Evolutionary conservation across 805 yeast species (phyloP).

Genomic region (Candida fluviatilis): DNA sequence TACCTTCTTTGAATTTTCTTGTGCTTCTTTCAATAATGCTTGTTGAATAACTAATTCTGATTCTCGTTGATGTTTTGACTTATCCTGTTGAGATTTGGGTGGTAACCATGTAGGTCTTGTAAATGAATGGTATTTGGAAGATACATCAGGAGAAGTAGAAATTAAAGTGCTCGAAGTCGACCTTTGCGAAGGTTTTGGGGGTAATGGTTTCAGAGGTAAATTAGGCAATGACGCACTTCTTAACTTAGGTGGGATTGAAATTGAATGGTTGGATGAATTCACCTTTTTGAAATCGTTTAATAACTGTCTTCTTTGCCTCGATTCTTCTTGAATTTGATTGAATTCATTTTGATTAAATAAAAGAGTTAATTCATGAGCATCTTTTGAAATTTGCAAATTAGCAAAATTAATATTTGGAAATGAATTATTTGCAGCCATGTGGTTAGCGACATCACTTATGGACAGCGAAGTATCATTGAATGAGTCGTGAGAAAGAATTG

Average conservation of each 20-base stretch:
- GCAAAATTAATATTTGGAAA: conserved; percentile 8
- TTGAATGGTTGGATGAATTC: conserved; percentile 5
- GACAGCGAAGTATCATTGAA: conserved; percentile 12
- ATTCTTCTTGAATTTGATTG: conserved; percentile 21
- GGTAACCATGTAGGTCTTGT: conserved; percentile 68
- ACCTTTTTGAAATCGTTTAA: conserved; percentile 17
- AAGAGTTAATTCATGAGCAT: conserved; percentile 29
- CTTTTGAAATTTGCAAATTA: conserved; percentile 21
- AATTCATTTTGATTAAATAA: conserved; percentile 23
- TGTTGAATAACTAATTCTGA: conserved; percentile 41
- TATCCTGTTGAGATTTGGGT: conserved; percentile 55
- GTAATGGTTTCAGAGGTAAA: conserved; percentile 4
- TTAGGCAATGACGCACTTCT: not conserved
- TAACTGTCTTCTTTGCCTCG: conserved; percentile 17
- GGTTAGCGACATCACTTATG: conserved; percentile 1
- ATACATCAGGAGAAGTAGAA: conserved; percentile 4
- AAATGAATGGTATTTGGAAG: conserved; percentile 26
- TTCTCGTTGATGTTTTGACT: conserved; percentile 49
- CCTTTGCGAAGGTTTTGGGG: conserved; percentile 2
- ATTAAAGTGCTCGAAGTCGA: conserved; percentile 4
- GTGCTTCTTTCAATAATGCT: conserved; percentile 38
- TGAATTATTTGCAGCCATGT: not conserved
- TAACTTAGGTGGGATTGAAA: not conserved
- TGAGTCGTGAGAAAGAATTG: conserved; percentile 36
- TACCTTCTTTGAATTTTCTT: conserved; percentile 25